These are phyloP conservation scores for Musa schizocarpa DNA, from an alignment of 176 grass and related monocot species.

Conservation along the genomic window DNA sequence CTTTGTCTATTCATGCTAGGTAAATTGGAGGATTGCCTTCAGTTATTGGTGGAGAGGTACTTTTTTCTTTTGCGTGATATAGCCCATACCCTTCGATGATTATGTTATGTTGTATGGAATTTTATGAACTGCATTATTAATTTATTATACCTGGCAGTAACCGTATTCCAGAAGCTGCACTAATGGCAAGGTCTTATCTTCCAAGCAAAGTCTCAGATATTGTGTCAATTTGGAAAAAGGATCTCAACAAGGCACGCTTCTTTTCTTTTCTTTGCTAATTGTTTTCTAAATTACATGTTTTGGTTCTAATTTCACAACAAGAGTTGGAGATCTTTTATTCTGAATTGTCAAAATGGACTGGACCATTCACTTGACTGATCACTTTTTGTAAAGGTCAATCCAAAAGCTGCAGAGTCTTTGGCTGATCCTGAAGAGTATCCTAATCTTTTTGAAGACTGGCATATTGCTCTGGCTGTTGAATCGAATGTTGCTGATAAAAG, in stretches of 20 bases:
- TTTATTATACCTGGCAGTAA: slow-evolving; percentile 45
- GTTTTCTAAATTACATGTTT: too few relatives aligned
- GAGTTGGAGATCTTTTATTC: background rate
- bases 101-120: background rate
- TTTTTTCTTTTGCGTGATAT: background rate
- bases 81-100: background rate
- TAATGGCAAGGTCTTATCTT: slow-evolving; percentile 94
- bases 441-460: slow-evolving; percentile 98
- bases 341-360: background rate
- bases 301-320: background rate
- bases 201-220: slow-evolving; percentile 96
- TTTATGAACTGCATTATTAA: background rate
- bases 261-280: background rate
- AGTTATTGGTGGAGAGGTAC: slow-evolving; percentile 86
- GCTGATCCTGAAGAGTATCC: slow-evolving; percentile 95
- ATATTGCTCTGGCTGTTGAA: slow-evolving; percentile 77
- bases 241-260: slow-evolving; percentile 65
- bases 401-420: slow-evolving; percentile 94
- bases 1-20: slow-evolving; percentile 10
- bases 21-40: slow-evolving; percentile 46
- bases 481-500: slow-evolving; percentile 32
- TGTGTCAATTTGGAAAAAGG: slow-evolving; percentile 77
- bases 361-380: background rate
- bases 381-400: slow-evolving; percentile 49
- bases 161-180: slow-evolving; percentile 92